Conservation (phyloP, 1,139 yeast species). For the Nakaseomyces sp. region DNA sequence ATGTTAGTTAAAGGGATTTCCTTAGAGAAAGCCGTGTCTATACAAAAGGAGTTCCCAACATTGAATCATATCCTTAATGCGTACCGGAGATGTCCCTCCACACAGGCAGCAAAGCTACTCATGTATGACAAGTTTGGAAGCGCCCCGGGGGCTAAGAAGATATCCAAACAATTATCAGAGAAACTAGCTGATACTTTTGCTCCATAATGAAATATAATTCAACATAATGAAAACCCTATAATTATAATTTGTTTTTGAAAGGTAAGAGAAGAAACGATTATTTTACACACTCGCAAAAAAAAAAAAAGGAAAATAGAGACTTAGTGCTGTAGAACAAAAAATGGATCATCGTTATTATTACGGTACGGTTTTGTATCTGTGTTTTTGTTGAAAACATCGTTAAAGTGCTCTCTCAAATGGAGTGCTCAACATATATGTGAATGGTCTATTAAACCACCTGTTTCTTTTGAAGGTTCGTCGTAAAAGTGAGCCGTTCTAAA, state of each 20-base stretch:
- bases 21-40: slow-evolving; percentile 70
- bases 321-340: too few species aligned
- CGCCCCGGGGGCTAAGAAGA: slow-evolving; percentile 53
- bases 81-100: slow-evolving; percentile 31
- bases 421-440: too few species aligned
- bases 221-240: too few species aligned
- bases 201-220: neutral
- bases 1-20: slow-evolving; percentile 76
- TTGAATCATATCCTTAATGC: slow-evolving; percentile 31
- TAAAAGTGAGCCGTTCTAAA: neutral
- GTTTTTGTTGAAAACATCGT: neutral
- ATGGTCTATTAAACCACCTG: too few species aligned
- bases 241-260: too few species aligned
- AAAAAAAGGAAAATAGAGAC: too few species aligned
- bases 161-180: slow-evolving; percentile 52
- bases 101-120: slow-evolving; percentile 36
- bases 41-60: slow-evolving; percentile 42
- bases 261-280: too few species aligned
- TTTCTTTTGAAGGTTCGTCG: too few species aligned
- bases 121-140: slow-evolving; percentile 39
- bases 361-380: too few species aligned
- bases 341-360: too few species aligned
- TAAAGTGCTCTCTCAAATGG: too few species aligned
- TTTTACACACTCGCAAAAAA: too few species aligned
- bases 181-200: slow-evolving; percentile 61